These are phyloP conservation scores for Tricholoma sp. DNA, from an alignment of 768 basidiomycete genomes.

Conservation along the genomic window DNA sequence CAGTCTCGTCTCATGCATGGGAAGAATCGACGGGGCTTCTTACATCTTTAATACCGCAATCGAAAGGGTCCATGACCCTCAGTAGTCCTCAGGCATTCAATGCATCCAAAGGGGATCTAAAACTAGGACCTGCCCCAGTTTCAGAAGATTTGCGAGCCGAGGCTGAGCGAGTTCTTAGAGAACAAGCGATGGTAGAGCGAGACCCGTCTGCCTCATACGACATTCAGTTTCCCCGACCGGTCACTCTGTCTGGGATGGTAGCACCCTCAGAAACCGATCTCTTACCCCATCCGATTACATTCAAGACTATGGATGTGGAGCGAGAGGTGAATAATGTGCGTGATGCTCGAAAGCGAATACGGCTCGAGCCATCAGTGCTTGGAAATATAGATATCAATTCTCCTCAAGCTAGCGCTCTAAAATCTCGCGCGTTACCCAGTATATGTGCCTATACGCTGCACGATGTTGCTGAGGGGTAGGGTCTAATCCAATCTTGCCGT, in stretches of 20 bases:
- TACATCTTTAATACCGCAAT: conserved; percentile 68
- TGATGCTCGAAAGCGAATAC: conserved; percentile 89
- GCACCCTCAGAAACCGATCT: conserved; percentile 69
- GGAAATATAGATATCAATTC: conserved; percentile 52
- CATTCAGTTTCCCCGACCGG: conserved; percentile 46
- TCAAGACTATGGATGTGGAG: conserved; percentile 83
- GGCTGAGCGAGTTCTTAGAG: conserved; percentile 71
- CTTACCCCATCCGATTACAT: conserved; percentile 74
- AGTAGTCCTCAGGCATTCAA: conserved; percentile 75
- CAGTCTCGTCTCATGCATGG: conserved; percentile 63
- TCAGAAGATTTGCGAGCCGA: conserved; percentile 78
- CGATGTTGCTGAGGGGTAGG: conserved; percentile 92
- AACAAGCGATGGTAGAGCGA: conserved; percentile 73
- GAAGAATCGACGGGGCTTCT: conserved; percentile 84
- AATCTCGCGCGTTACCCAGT: conserved; percentile 76
- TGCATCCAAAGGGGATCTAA: conserved; percentile 67
- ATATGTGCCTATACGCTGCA: conserved; percentile 95
- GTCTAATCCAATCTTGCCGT: background rate
- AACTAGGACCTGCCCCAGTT: conserved; percentile 79
- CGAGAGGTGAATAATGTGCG: conserved; percentile 86
- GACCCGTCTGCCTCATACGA: conserved; percentile 67
- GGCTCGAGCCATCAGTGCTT: conserved; percentile 72
- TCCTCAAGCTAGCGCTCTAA: conserved; percentile 50
- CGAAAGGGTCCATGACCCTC: conserved; percentile 39
- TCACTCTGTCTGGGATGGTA: conserved; percentile 47